A percentile compares a stretch with the other conserved stretches of the same genome.
phyloP scores from a whole-genome alignment of 208 protist species.

The Giardia duodenalis region DNA sequence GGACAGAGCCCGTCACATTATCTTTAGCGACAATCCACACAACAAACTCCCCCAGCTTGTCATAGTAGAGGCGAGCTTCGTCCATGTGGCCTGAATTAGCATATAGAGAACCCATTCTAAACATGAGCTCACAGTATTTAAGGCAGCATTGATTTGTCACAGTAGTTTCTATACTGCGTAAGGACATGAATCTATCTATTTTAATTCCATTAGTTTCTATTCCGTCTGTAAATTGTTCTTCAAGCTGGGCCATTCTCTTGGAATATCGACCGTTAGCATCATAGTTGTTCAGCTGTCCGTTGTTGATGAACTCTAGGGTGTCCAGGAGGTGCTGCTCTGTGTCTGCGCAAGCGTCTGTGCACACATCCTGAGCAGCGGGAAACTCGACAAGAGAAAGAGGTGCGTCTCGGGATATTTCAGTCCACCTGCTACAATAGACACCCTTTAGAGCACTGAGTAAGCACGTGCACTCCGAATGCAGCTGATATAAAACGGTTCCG shows the following conservation, averaged over 20 bases:
- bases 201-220: neutral
- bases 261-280: neutral
- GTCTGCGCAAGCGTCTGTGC: neutral
- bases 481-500: neutral
- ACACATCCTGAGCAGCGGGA: neutral
- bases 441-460: neutral
- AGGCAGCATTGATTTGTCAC: neutral
- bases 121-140: neutral
- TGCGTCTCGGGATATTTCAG: neutral
- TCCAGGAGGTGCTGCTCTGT: neutral
- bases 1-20: neutral
- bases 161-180: neutral
- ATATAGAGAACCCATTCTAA: neutral
- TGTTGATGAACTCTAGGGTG: neutral
- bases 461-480: neutral
- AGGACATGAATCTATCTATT: neutral
- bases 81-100: neutral
- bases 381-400: neutral
- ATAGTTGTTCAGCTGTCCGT: neutral
- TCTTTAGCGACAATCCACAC: neutral
- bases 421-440: neutral
- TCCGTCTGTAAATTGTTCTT: neutral
- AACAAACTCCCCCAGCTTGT: neutral
- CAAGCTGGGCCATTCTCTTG: neutral
- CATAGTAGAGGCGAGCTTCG: neutral